Evolutionary conservation across 2,329 filamentous ascomycete genomes (phyloP), one percentile per base, ranked within the genome.

Genomic region (Fusarium praegraminearum): DNA sequence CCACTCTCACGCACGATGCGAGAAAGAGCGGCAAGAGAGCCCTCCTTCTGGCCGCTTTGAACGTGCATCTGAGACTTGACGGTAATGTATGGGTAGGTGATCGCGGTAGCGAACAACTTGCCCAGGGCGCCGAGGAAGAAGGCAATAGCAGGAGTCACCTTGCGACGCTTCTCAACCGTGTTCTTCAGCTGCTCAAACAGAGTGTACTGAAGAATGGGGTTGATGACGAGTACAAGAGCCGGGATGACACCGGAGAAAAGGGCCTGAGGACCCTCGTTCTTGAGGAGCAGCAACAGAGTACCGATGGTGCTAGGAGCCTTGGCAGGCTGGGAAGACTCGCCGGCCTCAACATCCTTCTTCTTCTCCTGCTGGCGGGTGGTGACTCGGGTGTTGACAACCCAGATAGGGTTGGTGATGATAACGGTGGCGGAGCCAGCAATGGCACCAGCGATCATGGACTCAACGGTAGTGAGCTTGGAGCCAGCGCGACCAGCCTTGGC

Each of bases 181-280:
- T 98, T 97, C 88, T 98, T 98, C 83, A 98, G 85, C 85, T 99
- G 95, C 86, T 99, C 96, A 76, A 98, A 99, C 58, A 99, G 91
- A 18, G 96, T 99, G 82, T 99, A 99, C 83, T 99, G 96, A 70
- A 99, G 84, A 73, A 99, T 99, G 7, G 96, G 96, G 84, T 99
- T 99, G 83, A 98, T 94, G 76, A 99, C 96, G 69, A 99, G 86
- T 72, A 99, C 90, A 73, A 99, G 84, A 1, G 96, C 96, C 12
- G 96, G 96, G 62, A 98, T 86, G 54, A 99, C 95, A 66, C 96
- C 96, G 7, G 94, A 87, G 79, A 99, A 99, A 35, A 99, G 88
- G 12, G 94, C 92, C 76, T 87, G 84, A 24, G 92, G 90, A 0
- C 96, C 96, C 77, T 99, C 96, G 54, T 97, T 90, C 69, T 86